Evolutionary conservation across 805 yeast genomes (phyloP).

Genomic region (Monosporozyma aerobia): DNA sequence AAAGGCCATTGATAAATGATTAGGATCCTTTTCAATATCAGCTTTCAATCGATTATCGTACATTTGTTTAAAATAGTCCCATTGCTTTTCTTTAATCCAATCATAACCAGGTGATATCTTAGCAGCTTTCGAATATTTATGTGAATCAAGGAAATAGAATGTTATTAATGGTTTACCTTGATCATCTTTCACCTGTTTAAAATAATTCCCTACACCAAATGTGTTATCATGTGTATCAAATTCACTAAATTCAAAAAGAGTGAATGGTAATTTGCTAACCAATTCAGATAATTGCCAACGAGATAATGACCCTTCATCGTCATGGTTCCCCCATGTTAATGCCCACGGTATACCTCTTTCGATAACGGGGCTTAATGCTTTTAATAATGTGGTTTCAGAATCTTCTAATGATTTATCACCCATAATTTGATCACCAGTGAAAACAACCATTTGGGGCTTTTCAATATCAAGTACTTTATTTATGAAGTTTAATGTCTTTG

Average conservation of each 20-base stretch:
- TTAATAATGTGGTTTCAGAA: constrained; percentile 70
- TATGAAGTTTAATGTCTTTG: constrained; percentile 54
- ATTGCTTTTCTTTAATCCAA: constrained; percentile 66
- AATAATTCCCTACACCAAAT: constrained; percentile 80
- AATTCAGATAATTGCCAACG: constrained; percentile 54
- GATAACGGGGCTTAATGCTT: constrained; percentile 65
- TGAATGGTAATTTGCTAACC: constrained; percentile 54
- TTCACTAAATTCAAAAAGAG: constrained; percentile 55
- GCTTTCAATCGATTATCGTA: constrained; percentile 22
- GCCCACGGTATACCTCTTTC: constrained; percentile 71
- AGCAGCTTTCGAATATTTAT: constrained; percentile 61
- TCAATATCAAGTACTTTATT: constrained; percentile 60
- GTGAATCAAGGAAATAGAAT: constrained; percentile 77
- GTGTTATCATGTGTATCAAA: constrained; percentile 35
- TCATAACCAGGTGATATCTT: constrained; percentile 73
- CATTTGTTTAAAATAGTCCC: constrained; percentile 42
- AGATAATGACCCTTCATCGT: constrained; percentile 68
- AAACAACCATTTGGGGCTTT: constrained; percentile 72
- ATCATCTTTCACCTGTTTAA: constrained; percentile 36
- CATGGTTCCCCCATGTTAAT: constrained; percentile 85
- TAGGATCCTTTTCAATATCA: constrained; percentile 27
- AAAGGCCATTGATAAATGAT: constrained; percentile 72
- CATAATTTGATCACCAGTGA: constrained; percentile 87
- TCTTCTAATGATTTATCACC: constrained; percentile 69
- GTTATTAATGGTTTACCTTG: constrained; percentile 38